Conservation (phyloP, 805 yeast genomes). For the Tetrapisispora arboricola region DNA sequence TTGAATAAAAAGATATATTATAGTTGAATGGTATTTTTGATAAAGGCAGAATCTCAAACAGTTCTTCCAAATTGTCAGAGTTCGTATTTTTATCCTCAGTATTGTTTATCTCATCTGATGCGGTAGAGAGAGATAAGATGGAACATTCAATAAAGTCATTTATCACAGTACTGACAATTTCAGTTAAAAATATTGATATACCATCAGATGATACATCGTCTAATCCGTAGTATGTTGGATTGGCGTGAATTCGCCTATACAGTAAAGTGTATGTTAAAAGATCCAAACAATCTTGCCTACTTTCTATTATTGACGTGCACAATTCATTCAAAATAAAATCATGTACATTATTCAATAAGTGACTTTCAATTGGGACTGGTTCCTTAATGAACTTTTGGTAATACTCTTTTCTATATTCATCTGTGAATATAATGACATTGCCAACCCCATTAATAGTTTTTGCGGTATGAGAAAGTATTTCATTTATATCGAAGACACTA, state of each 20-base stretch:
- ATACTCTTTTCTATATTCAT: conserved; percentile 43
- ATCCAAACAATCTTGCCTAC: conserved; percentile 79
- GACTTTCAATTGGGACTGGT: conserved; percentile 79
- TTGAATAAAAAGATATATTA: conserved; percentile 52
- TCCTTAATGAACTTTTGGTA: conserved; percentile 63
- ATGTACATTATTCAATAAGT: conserved; percentile 43
- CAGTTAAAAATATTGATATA: conserved; percentile 73
- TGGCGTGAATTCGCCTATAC: conserved; percentile 66
- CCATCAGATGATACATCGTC: conserved; percentile 53
- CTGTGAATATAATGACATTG: conserved; percentile 47
- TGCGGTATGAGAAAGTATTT: conserved; percentile 45
- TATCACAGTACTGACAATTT: conserved; percentile 62
- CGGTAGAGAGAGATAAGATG: conserved; percentile 45
- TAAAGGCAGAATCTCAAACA: conserved; percentile 40
- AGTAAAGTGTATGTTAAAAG: conserved; percentile 81
- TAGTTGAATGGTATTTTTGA: conserved; percentile 67
- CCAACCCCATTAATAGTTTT: conserved; percentile 27
- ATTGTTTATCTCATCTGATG: conserved; percentile 19
- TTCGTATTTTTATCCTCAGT: too few relatives aligned
- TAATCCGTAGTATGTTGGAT: conserved; percentile 87
- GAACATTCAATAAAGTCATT: conserved; percentile 51
- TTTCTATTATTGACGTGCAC: conserved; percentile 48
- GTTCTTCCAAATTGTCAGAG: too few relatives aligned
- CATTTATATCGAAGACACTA: conserved; percentile 50
- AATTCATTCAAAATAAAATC: conserved; percentile 70